A percentile compares a stretch with the other conserved stretches of the same genome.
Evolutionary conservation across 2,329 filamentous ascomycete genomes (phyloP).

Genomic region (Ceratocystiopsis sp.): DNA sequence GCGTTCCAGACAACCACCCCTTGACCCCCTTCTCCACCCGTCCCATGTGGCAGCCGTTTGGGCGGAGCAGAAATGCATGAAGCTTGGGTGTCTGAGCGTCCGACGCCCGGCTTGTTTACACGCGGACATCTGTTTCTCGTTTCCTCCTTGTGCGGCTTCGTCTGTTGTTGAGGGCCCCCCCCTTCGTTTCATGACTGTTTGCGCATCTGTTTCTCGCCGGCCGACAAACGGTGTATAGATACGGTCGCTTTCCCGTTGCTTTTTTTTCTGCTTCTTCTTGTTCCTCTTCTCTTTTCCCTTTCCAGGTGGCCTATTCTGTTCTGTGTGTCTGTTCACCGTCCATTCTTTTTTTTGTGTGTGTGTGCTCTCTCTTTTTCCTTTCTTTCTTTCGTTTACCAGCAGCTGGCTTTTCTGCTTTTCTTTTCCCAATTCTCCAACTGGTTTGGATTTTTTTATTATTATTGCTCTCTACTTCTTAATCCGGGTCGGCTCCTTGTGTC

Average conservation of each 20-base stretch:
- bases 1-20: background rate
- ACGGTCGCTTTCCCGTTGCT: background rate
- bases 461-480: conserved; percentile 4
- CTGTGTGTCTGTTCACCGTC: conserved; percentile 6
- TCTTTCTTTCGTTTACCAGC: conserved; percentile 11
- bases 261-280: conserved; percentile 7
- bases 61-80: conserved; percentile 15
- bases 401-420: conserved; percentile 15
- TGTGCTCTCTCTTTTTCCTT: conserved; percentile 22
- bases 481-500: background rate
- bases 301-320: conserved; percentile 1
- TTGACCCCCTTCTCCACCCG: background rate
- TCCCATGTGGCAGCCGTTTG: conserved; percentile 19
- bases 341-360: conserved; percentile 8
- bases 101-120: too few relatives aligned
- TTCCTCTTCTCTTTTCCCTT: conserved; percentile 21
- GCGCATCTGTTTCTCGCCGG: conserved; percentile 5
- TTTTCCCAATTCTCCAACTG: conserved; percentile 29
- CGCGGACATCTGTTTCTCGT: conserved; percentile 4
- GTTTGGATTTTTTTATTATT: conserved; percentile 27
- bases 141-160: conserved; percentile 1
- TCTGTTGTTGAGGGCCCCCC: background rate
- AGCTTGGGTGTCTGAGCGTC: too few relatives aligned
- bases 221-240: too few relatives aligned
- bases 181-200: conserved; percentile 11